Base-by-base conservation (phyloP, 2,329 filamentous ascomycete genomes). In the Capronia coronata region DNA sequence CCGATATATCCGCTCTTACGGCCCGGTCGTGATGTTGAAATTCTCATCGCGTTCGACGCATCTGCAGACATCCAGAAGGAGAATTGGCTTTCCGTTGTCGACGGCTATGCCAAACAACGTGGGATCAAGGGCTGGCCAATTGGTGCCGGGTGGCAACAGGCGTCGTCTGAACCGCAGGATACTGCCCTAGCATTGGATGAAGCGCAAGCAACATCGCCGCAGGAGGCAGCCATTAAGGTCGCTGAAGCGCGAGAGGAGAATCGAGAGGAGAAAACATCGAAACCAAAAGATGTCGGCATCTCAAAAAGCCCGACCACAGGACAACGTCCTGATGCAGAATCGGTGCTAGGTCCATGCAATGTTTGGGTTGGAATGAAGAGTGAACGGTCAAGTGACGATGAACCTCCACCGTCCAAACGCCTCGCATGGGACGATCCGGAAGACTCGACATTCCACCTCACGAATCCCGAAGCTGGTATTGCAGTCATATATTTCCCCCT, bases 111-210 rank as follows among this genome's bases (percentile, higher is more conserved):
- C 1, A 80, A 82, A 21, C 90, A 96, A 66, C 83, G 91, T 37
- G 87, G 86, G 6, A 83, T 98, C 64, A 91, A 89, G 65, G 91
- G 91, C 3, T 98, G 93, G 93, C 93, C 93, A 0, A 70, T 96
- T 5, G 91, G 91, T 4, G 83, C 88, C n/a, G 93, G 93, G 14
- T 98, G 93, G 93, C 91, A 91, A 1, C 82, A 81, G 49, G 63
- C 68, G 5, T 74, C 71, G 2, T 78, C 82, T 44, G 71, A 79
- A 0, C 67, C 80, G 0, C 71, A 80, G 49, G 74, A 84, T 52
- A 77, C 83, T 1, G 75, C 77, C 25, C 66, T 79, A 39, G 76
- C 88, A 54, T 75, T 96, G 2, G 79, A 84, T 9, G 71, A 79
- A 48, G 84, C 88, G 1, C 76, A 87, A 64, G 79, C 79, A 3